A percentile compares a stretch with the other conserved stretches of the same genome.
phyloP scores from a whole-genome alignment of 768 basidiomycete species.

The Tylopilus subfusipes region DNA sequence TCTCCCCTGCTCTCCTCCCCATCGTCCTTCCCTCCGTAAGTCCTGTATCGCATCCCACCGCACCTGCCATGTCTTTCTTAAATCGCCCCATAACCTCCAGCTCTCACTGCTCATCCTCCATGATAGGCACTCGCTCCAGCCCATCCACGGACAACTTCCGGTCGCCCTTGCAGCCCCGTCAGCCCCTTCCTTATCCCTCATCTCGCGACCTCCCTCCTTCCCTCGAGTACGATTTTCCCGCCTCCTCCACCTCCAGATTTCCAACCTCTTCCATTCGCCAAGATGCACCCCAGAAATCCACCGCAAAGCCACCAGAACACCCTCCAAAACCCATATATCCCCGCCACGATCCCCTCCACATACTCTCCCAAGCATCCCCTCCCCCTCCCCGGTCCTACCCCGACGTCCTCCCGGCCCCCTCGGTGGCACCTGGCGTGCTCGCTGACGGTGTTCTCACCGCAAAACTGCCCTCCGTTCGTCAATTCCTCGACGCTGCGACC shows the following conservation, averaged over 20 bases:
- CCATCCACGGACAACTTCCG: constrained; percentile 6
- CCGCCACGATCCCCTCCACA: constrained; percentile 32
- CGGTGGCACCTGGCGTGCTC: constrained; percentile 36
- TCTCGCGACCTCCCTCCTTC: constrained; percentile 11
- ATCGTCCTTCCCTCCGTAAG: constrained; percentile 2
- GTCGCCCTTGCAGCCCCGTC: constrained; percentile 16
- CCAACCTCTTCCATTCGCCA: constrained; percentile 39
- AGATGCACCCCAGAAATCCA: constrained; percentile 22
- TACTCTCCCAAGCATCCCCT: constrained; percentile 23
- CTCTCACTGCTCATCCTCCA: constrained; percentile 13
- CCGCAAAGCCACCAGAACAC: constrained; percentile 18
- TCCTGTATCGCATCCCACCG: background rate
- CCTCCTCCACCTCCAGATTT: constrained; percentile 26
- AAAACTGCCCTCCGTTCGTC: constrained; percentile 46
- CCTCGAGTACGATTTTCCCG: constrained; percentile 25
- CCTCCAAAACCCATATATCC: constrained; percentile 28
- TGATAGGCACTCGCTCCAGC: constrained; percentile 12
- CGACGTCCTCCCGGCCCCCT: constrained; percentile 15
- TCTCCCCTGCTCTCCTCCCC: background rate
- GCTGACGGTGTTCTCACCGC: constrained; percentile 43
- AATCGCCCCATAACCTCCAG: constrained; percentile 13
- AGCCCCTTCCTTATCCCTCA: constrained; percentile 10
- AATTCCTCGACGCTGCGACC: constrained; percentile 42
- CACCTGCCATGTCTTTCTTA: constrained; percentile 2
- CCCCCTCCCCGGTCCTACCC: constrained; percentile 23